Base-by-base conservation (phyloP, 1,284 basidiomycete genomes). In the Coniophora puteana region DNA sequence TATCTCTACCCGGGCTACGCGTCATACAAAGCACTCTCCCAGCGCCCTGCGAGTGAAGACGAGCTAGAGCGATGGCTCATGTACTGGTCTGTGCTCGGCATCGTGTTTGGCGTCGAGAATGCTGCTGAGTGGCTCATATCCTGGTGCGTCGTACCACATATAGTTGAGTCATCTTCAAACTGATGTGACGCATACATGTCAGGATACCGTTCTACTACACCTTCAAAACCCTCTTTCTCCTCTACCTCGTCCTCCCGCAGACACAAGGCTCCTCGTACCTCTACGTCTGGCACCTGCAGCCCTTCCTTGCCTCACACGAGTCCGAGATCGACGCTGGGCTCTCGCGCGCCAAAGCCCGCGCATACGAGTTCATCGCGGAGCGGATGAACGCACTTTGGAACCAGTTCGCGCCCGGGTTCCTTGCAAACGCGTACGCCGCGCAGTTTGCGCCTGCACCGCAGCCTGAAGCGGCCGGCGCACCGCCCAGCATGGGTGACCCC, bases 121-220 rank as follows among this genome's bases (percentile, higher is more conserved):
- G 68, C 85, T 30, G 85, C 83, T 14, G 89, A 91, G 57, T 91
- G 89, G 87, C 59, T 80, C n/a, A 66, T 92, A 16, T 83, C 79
- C 47, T 92, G 89, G 88, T 89, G 51, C 52, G 72, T 63, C 43
- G 11, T 20, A 24, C 51, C 41, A 40, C 44, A 30, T 38, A 43
- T 27, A 40, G 24, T 33, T 39, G 24, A 36, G 22, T 30, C 36
- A 32, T 13, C 16, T 46, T 23, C 46, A 22, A 43, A 38, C 39
- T 33, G 37, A 35, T 39, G 24, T 44, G 38, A 40, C 41, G 30
- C 48, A 40, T 40, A 40, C 46, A 45, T 30, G 25, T 2, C 60
- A 91, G 90, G 89, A 74, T 95, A 47, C 92, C 92, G 11, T 79
- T 94, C 61, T 95, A 95, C 68, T 86, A 85, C 63, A 71, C 81